Evolutionary conservation across 805 yeast species (phyloP).

Genomic region (Candida sithepensis): DNA sequence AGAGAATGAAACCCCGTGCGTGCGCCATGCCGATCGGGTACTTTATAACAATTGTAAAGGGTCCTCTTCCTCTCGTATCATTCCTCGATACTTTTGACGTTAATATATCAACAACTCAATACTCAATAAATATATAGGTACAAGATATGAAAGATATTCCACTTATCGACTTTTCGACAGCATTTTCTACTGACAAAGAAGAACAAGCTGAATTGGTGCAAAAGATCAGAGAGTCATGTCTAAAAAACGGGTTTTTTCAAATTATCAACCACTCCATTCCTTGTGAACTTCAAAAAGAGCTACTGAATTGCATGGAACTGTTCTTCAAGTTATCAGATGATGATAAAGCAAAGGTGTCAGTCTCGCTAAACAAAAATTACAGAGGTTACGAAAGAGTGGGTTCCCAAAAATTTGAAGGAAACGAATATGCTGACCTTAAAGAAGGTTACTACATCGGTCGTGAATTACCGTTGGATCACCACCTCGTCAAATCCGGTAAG

Average conservation of each 20-base stretch:
- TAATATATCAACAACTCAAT: too few species aligned
- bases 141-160: conserved; percentile 6
- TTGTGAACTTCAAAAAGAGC: conserved; percentile 5
- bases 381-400: conserved; percentile 22
- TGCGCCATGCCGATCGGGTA: too few species aligned
- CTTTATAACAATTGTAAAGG: too few species aligned
- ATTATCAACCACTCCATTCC: conserved; percentile 12
- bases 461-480: conserved; percentile 13
- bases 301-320: conserved; percentile 10
- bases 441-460: conserved; percentile 31
- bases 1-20: too few species aligned
- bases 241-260: conserved; percentile 13
- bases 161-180: conserved; percentile 16
- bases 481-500: conserved; percentile 8
- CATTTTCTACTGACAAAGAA: conserved; percentile 1
- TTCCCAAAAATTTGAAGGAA: conserved; percentile 14
- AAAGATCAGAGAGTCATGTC: conserved; percentile 8
- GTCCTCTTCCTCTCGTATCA: too few species aligned
- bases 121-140: too few species aligned
- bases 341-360: conserved; percentile 18
- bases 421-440: conserved; percentile 23
- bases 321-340: conserved; percentile 23
- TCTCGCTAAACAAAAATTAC: conserved; percentile 14
- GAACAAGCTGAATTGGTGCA: conserved; percentile 1
- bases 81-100: too few species aligned